phyloP scores from a whole-genome alignment of 1,284 basidiomycete species.

The Erythrobasidium hasegawianum region DNA sequence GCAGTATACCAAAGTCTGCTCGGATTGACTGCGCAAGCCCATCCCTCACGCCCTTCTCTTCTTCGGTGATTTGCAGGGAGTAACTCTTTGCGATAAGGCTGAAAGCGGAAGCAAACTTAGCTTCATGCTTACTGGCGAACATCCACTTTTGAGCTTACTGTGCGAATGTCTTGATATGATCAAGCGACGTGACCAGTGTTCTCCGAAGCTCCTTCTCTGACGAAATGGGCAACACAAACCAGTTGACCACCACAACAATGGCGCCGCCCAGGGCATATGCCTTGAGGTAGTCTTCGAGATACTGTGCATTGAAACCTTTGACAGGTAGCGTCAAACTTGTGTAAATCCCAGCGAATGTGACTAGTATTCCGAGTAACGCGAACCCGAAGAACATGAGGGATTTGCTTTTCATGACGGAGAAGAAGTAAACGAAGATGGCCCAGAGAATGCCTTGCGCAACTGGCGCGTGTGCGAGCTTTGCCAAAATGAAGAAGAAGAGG shows the following conservation, averaged over 20 bases:
- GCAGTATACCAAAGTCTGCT: slow-evolving; percentile 47
- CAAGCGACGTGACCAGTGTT: slow-evolving; percentile 47
- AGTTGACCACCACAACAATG: slow-evolving; percentile 48
- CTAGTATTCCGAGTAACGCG: slow-evolving; percentile 47
- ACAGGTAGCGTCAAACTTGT: slow-evolving; percentile 35
- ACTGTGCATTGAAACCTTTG: slow-evolving; percentile 41
- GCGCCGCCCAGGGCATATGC: slow-evolving; percentile 46
- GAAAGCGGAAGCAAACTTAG: neutral
- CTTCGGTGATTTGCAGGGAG: slow-evolving; percentile 47
- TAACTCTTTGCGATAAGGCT: slow-evolving; percentile 48
- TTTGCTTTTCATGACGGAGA: slow-evolving; percentile 36
- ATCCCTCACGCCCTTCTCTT: slow-evolving; percentile 47
- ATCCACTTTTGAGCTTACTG: neutral
- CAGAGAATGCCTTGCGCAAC: slow-evolving; percentile 50
- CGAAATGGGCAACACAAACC: slow-evolving; percentile 47
- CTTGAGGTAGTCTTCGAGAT: slow-evolving; percentile 47
- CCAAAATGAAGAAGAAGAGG: slow-evolving; percentile 47
- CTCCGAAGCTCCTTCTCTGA: slow-evolving; percentile 49
- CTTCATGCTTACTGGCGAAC: neutral
- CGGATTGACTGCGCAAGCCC: slow-evolving; percentile 47
- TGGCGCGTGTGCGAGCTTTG: slow-evolving; percentile 44
- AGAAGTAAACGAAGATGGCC: slow-evolving; percentile 45
- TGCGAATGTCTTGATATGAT: slow-evolving; percentile 47
- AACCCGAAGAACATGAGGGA: slow-evolving; percentile 45
- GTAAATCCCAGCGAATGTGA: slow-evolving; percentile 48